A percentile compares a stretch with the other conserved stretches of the same genome.
These are phyloP conservation scores for Tolypocladium tropicale DNA, from an alignment of 2,329 filamentous ascomycete species.

Conservation along the genomic window DNA sequence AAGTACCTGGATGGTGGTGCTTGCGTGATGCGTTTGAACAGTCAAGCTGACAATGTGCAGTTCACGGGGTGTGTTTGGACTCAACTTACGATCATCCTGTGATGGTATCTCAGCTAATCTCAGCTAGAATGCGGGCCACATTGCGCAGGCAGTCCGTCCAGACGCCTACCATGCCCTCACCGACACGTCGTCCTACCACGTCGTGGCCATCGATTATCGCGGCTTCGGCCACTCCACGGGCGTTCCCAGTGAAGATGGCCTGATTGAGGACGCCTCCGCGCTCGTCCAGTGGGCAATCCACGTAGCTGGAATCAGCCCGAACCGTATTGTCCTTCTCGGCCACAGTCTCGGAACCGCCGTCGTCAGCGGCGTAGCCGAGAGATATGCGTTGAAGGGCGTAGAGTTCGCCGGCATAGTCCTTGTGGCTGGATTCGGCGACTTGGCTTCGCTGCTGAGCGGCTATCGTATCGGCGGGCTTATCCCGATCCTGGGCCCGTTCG, in stretches of 20 bases:
- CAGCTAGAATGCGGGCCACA: constrained; percentile 68
- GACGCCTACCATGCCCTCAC: constrained; percentile 69
- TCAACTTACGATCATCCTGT: not conserved
- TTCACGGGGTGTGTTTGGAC: constrained; percentile 47
- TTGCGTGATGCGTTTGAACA: not conserved
- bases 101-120: constrained; percentile 1
- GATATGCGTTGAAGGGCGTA: constrained; percentile 48
- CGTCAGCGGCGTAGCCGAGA: constrained; percentile 61
- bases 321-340: constrained; percentile 69
- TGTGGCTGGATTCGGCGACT: constrained; percentile 66
- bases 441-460: constrained; percentile 62
- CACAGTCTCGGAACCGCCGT: constrained; percentile 88
- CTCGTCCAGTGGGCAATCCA: constrained; percentile 63
- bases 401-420: constrained; percentile 75
- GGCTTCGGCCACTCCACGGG: constrained; percentile 78
- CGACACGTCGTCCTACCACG: constrained; percentile 63
- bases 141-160: constrained; percentile 69
- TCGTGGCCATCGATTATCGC: constrained; percentile 85
- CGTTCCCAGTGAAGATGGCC: constrained; percentile 66
- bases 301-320: constrained; percentile 52
- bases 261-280: constrained; percentile 69
- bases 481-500: constrained; percentile 68
- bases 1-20: constrained; percentile 16
- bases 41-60: constrained; percentile 20
- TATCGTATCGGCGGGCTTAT: constrained; percentile 73